Percentiles rank a stretch among this genome's conserved stretches.
Conservation (phyloP, 2,329 filamentous ascomycete species). For the Trichophyton benhamiae region DNA sequence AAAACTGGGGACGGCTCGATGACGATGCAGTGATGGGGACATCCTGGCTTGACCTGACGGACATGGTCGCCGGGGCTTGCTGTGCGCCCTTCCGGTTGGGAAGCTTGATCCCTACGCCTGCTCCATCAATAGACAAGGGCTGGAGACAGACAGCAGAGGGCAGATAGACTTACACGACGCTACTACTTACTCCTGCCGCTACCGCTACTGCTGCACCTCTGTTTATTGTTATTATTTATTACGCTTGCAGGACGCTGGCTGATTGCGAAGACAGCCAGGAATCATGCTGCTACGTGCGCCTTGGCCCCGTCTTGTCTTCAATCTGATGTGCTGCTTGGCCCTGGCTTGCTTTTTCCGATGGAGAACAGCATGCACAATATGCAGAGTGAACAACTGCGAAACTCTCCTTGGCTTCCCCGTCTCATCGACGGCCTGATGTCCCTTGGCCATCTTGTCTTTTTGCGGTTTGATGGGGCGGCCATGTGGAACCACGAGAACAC, state of each 20-base stretch:
- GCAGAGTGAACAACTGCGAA: neutral
- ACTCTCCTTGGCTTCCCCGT: neutral
- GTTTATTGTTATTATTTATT: neutral
- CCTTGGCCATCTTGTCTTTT: neutral
- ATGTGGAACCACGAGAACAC: neutral
- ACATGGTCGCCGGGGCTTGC: neutral
- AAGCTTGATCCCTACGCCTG: conserved; percentile 1
- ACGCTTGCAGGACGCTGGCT: neutral
- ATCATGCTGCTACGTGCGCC: neutral
- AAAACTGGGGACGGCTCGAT: neutral
- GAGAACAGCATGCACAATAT: neutral
- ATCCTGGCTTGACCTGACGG: neutral
- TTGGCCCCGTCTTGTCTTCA: neutral
- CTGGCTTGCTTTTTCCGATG: neutral
- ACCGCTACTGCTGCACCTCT: neutral
- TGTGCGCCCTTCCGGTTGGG: conserved; percentile 2
- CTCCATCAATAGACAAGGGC: neutral
- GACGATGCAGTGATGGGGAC: neutral
- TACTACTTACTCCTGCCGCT: no score
- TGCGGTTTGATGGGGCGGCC: neutral
- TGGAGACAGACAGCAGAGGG: neutral
- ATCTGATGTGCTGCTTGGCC: neutral
- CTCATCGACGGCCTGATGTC: neutral
- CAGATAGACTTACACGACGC: no score
- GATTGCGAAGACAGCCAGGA: neutral